These are phyloP conservation scores for Nissolia schottii DNA, from an alignment of 306 rosid genomes.

Conservation along the genomic window DNA sequence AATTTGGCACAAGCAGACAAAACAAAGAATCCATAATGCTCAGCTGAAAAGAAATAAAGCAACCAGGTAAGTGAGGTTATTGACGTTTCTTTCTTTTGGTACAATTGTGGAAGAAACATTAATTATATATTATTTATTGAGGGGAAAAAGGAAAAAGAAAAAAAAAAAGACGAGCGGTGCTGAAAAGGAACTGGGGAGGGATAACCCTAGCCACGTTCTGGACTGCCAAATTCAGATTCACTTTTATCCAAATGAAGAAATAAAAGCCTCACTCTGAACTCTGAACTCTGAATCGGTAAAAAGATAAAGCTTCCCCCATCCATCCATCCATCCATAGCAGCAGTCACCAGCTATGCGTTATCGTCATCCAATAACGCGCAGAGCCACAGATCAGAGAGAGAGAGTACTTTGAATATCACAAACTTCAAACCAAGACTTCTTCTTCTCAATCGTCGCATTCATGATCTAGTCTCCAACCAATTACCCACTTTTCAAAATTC, in stretches of 20 bases:
- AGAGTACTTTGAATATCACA: conserved; percentile 14
- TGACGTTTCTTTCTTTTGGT: too few relatives aligned
- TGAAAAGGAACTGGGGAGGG: conserved; percentile 33
- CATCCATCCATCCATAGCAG: neutral
- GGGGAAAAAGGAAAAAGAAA: conserved; percentile 20
- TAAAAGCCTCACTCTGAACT: too few relatives aligned
- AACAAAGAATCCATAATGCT: neutral
- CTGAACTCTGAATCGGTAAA: neutral
- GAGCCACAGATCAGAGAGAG: too few relatives aligned
- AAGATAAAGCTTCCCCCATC: neutral
- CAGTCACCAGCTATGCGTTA: neutral
- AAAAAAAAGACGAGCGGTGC: neutral
- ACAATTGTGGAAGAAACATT: too few relatives aligned
- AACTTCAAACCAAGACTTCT: conserved; percentile 31
- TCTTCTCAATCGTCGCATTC: neutral
- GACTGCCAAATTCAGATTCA: conserved; percentile 27
- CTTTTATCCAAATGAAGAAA: conserved; percentile 43
- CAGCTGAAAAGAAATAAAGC: neutral
- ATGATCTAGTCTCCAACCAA: neutral
- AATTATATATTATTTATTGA: too few relatives aligned
- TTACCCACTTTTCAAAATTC: neutral
- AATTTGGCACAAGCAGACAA: neutral
- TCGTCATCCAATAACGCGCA: conserved; percentile 24
- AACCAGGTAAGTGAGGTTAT: too few relatives aligned
- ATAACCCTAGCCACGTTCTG: conserved; percentile 57